phyloP scores from a whole-genome alignment of 805 yeast genomes.

The Metschnikowia lochheadii region DNA sequence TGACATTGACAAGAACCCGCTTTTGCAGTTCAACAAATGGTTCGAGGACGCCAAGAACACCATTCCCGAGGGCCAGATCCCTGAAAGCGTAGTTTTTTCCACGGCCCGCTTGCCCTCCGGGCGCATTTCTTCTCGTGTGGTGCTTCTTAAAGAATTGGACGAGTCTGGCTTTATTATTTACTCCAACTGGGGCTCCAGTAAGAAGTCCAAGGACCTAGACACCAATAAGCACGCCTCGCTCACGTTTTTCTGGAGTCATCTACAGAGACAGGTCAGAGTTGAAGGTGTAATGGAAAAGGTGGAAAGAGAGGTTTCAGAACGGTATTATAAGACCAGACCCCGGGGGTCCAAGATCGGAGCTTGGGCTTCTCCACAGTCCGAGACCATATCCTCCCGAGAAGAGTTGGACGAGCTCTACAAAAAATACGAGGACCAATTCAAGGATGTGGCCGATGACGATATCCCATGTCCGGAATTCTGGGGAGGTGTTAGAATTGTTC shows the following conservation, averaged over 20 bases:
- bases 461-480: constrained; percentile 91
- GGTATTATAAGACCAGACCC: constrained; percentile 84
- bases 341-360: constrained; percentile 94
- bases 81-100: constrained; percentile 83
- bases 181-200: constrained; percentile 88
- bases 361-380: constrained; percentile 91
- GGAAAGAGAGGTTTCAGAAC: constrained; percentile 64
- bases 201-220: constrained; percentile 67
- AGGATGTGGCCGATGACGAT: constrained; percentile 50
- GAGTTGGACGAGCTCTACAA: constrained; percentile 55
- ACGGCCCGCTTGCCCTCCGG: constrained; percentile 89
- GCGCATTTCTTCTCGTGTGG: constrained; percentile 79
- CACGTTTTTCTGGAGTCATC: constrained; percentile 86
- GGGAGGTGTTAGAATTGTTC: constrained; percentile 92
- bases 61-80: constrained; percentile 52
- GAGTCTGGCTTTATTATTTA: constrained; percentile 78
- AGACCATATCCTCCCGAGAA: constrained; percentile 51
- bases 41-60: constrained; percentile 65
- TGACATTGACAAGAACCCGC: constrained; percentile 58
- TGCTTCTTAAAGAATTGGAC: constrained; percentile 87
- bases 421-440: constrained; percentile 52
- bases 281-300: constrained; percentile 82
- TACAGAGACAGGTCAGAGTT: constrained; percentile 89
- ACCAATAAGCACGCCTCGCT: constrained; percentile 78
- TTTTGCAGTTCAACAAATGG: constrained; percentile 80